Conservation (phyloP, 805 yeast species). For the Pichia scutulata region DNA sequence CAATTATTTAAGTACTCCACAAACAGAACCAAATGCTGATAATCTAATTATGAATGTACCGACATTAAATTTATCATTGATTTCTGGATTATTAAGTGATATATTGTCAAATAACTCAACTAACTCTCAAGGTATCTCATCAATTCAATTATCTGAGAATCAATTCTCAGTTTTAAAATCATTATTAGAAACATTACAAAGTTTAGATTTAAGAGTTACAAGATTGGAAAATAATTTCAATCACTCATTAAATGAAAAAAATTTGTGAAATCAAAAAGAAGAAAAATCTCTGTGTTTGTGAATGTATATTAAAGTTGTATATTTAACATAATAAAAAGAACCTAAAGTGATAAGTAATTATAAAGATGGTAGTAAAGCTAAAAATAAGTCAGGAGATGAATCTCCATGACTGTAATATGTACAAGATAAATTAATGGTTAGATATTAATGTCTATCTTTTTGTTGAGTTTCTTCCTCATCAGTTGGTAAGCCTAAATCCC, state of each 20-base stretch:
- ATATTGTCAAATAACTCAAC: slow-evolving; percentile 2
- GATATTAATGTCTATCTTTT: neutral
- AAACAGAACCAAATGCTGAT: neutral
- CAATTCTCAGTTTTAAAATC: slow-evolving; percentile 1
- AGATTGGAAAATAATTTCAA: neutral
- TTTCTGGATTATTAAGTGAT: slow-evolving; percentile 4
- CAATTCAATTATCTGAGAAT: neutral
- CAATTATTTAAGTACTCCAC: neutral
- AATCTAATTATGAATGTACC: neutral
- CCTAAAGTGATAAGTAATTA: too few species aligned
- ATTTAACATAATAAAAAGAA: neutral
- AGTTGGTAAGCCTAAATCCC: slow-evolving; percentile 30
- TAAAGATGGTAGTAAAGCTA: neutral
- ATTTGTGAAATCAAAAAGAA: neutral
- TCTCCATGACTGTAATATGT: neutral
- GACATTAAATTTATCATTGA: slow-evolving; percentile 1
- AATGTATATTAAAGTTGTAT: neutral
- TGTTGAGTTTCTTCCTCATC: slow-evolving; percentile 14
- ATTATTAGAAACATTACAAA: slow-evolving; percentile 2
- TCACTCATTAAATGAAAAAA: neutral
- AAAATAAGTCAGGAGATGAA: neutral
- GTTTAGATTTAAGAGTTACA: neutral
- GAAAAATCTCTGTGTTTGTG: neutral
- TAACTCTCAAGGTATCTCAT: neutral
- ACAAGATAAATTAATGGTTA: neutral